phyloP scores from a whole-genome alignment of 2,329 filamentous ascomycete species.

The Cytospora leucostoma region DNA sequence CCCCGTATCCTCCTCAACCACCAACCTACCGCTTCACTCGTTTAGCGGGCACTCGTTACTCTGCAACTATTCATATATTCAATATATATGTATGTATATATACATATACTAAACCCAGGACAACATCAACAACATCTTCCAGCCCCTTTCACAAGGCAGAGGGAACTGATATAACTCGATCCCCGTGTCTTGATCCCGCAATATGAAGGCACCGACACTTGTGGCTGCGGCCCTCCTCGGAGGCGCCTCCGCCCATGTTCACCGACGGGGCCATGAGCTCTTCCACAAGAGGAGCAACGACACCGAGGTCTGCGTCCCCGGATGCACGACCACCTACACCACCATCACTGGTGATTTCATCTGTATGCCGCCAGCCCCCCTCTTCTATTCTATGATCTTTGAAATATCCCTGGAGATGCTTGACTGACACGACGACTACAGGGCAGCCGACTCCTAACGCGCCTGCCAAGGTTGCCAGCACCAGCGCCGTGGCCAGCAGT shows the following conservation, averaged over 20 bases:
- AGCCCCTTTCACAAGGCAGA: neutral
- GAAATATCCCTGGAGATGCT: neutral
- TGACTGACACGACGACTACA: conserved; percentile 17
- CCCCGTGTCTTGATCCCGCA: conserved; percentile 39
- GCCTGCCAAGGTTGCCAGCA: conserved; percentile 29
- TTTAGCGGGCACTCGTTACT: conserved; percentile 80
- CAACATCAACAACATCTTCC: conserved; percentile 25
- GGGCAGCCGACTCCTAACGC: conserved; percentile 27
- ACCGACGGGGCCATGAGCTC: conserved; percentile 63
- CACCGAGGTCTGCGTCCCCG: conserved; percentile 55
- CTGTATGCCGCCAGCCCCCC: conserved; percentile 49
- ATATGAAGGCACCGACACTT: conserved; percentile 74
- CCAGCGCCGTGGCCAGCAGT: conserved; percentile 32
- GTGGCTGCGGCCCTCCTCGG: conserved; percentile 62
- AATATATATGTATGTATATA: conserved; percentile 14
- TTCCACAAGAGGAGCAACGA: conserved; percentile 56
- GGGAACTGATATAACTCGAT: conserved; percentile 7
- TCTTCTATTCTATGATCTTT: neutral
- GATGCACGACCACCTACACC: conserved; percentile 74
- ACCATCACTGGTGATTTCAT: conserved; percentile 69
- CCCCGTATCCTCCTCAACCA: conserved; percentile 45
- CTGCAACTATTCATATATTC: neutral
- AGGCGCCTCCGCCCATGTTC: conserved; percentile 58
- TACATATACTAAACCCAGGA: conserved; percentile 37
- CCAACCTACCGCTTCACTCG: conserved; percentile 74